These are phyloP conservation scores for Trichophyton verrucosum DNA, from an alignment of 2,329 filamentous ascomycete genomes.

Conservation along the genomic window DNA sequence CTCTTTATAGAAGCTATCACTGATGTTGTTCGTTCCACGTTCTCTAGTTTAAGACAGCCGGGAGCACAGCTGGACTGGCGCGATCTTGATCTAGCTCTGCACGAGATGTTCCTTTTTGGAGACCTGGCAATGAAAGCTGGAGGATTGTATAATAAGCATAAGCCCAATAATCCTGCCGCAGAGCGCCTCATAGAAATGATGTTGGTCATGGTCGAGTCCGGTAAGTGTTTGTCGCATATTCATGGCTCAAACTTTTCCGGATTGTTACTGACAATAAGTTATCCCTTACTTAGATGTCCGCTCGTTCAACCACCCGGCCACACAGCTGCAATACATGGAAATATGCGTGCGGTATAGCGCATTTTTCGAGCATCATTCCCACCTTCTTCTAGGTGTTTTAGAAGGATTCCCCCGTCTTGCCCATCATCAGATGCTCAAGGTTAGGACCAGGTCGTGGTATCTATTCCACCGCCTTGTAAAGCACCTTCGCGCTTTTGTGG, in stretches of 20 bases:
- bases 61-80: slow-evolving; percentile 77
- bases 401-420: slow-evolving; percentile 85
- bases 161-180: slow-evolving; percentile 64
- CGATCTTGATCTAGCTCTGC: slow-evolving; percentile 80
- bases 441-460: slow-evolving; percentile 91
- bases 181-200: slow-evolving; percentile 84
- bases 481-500: slow-evolving; percentile 69
- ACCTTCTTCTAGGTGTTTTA: slow-evolving; percentile 72
- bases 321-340: slow-evolving; percentile 95
- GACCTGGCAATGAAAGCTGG: slow-evolving; percentile 84
- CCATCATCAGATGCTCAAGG: slow-evolving; percentile 74
- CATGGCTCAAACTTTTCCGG: background rate
- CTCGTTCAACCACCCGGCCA: slow-evolving; percentile 76
- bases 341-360: slow-evolving; percentile 88
- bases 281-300: slow-evolving; percentile 59
- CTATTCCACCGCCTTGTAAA: slow-evolving; percentile 88
- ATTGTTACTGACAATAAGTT: background rate
- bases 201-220: slow-evolving; percentile 85
- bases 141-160: slow-evolving; percentile 73
- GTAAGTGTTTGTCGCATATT: slow-evolving; percentile 38
- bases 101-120: slow-evolving; percentile 93
- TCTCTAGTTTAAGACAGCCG: slow-evolving; percentile 63
- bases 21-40: slow-evolving; percentile 75
- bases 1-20: slow-evolving; percentile 83
- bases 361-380: slow-evolving; percentile 77